A percentile compares a stretch with the other conserved stretches of the same genome.
phyloP scores from a whole-genome alignment of 371 early-diverging fungal genomes.

The Apophysomyces variabilis region DNA sequence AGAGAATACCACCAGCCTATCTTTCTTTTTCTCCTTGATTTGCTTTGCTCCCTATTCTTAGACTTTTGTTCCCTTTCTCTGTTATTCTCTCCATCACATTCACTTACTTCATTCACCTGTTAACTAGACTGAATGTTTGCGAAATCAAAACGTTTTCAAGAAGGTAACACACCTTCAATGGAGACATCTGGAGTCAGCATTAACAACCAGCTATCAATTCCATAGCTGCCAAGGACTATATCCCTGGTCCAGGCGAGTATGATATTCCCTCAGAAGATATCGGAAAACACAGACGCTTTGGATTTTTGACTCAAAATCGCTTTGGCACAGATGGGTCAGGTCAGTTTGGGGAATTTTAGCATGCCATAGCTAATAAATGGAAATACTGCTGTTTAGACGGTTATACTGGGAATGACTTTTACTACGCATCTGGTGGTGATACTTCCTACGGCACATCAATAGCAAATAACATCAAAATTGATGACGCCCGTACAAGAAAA shows the following conservation, averaged over 20 bases:
- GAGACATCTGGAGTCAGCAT: background rate
- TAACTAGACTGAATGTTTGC: slow-evolving; percentile 38
- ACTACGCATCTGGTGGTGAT: slow-evolving; percentile 14
- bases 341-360: slow-evolving; percentile 2
- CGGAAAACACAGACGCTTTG: slow-evolving; percentile 32
- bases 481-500: slow-evolving; percentile 27
- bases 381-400: background rate
- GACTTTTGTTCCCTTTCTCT: slow-evolving; percentile 11
- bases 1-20: slow-evolving; percentile 3
- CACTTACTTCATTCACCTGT: slow-evolving; percentile 4
- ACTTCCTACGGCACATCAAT: slow-evolving; percentile 29
- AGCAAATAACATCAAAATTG: slow-evolving; percentile 31
- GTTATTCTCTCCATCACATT: slow-evolving; percentile 6
- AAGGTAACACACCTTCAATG: slow-evolving; percentile 24
- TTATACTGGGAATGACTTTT: background rate
- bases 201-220: too few species aligned
- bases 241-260: slow-evolving; percentile 53
- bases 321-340: slow-evolving; percentile 30
- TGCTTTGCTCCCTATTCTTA: slow-evolving; percentile 7
- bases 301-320: slow-evolving; percentile 36
- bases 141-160: slow-evolving; percentile 47
- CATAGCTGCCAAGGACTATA: slow-evolving; percentile 39
- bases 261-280: slow-evolving; percentile 30
- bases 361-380: background rate
- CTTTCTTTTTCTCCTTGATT: background rate